Conservation (phyloP, 805 yeast species). For the Jamesozyma gamospora region DNA sequence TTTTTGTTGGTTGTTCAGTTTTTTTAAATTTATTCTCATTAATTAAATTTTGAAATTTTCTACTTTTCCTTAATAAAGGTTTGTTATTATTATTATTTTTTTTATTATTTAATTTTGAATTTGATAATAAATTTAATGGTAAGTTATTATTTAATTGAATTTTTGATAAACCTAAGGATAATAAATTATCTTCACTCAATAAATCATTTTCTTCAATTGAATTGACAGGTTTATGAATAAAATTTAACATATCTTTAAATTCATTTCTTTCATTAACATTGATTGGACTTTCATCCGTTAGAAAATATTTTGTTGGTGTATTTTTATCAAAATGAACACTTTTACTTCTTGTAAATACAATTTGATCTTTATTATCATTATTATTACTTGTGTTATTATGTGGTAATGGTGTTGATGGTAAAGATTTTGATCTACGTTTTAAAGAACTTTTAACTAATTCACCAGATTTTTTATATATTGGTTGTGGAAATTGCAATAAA, state of each 20-base stretch:
- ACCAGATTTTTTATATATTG: conserved; percentile 77
- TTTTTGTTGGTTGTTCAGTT: not conserved
- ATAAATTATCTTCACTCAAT: conserved; percentile 7
- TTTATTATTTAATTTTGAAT: not conserved
- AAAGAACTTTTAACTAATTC: conserved; percentile 45
- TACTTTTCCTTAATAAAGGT: conserved; percentile 12
- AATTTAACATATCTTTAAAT: conserved; percentile 23
- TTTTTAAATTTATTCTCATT: not conserved
- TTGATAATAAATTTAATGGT: not conserved
- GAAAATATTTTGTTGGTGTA: conserved; percentile 65
- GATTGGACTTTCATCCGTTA: conserved; percentile 66
- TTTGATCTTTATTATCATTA: conserved; percentile 1
- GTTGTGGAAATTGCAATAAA: conserved; percentile 12
- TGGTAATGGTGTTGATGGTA: conserved; percentile 30
- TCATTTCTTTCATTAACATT: conserved; percentile 42
- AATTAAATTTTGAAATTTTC: conserved; percentile 8
- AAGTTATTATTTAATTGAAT: not conserved
- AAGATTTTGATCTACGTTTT: conserved; percentile 32
- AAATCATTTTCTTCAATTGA: conserved; percentile 2
- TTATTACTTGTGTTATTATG: not conserved
- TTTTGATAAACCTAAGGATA: conserved; percentile 6
- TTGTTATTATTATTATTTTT: too few relatives aligned
- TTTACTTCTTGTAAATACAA: conserved; percentile 47
- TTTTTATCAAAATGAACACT: conserved; percentile 75
- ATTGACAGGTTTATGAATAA: conserved; percentile 14